Evolutionary conservation across 2,329 filamentous ascomycete genomes (phyloP), one percentile per base, ranked within the genome.

Genomic region (Fusarium nanum): DNA sequence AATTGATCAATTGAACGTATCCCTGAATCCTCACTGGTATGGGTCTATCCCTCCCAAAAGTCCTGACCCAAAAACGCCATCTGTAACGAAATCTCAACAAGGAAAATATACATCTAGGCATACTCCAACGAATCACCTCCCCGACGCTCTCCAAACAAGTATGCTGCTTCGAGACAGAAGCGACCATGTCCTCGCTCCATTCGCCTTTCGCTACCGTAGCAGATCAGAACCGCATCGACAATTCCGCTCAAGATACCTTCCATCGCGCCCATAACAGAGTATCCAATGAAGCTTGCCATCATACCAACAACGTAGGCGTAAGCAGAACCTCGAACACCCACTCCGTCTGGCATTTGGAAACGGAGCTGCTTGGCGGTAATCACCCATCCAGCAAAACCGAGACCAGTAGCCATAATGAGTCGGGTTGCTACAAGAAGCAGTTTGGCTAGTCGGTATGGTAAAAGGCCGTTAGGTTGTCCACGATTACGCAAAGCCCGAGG

Each of bases 371-470:
- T 90, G 13, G 96, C 94, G 37, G 94, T 97, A 48, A 93, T 92
- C 11, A 98, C 93, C 96, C 96, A 99, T n/a, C 93, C 95, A 6
- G 93, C 94, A 76, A 98, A 97, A 1, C 95, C 95, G 30, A 99
- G 87, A 0, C 91, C 92, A 48, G 94, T 89, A 0, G 93, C 93
- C 89, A 98, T 97, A 76, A 98, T 92, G 77, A 95, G 92, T 20
- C 95, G 89, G 2, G 94, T 96, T 5, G 95, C 93, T 73, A 98
- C 93, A 6, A 99, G 88, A 10, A 99, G 87, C 28, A 98, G 86
- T 79, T 98, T 98, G 3, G 96, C 92, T 11, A 98, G 89, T 7
- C 93, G 89, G 78, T 98, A 99, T 0, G 96, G 92, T 25, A 96
- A 84, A n/a, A 97, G 84, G 2, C 89, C 85, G 47, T 83, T 77